These are phyloP conservation scores for Verbascum thapsus DNA, from an alignment of 257 asterid species.

Conservation along the genomic window DNA sequence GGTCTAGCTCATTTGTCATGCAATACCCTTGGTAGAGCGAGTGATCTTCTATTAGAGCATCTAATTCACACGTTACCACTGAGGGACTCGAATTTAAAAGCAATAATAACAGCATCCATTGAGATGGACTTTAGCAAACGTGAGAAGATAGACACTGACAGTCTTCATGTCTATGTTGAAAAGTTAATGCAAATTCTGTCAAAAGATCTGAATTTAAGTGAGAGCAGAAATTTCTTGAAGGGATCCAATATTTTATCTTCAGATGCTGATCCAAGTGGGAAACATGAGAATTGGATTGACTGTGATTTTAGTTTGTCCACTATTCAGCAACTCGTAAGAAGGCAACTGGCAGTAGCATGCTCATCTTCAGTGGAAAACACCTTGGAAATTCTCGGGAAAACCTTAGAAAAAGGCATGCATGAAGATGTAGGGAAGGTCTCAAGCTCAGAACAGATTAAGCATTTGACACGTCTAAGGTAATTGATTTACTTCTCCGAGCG, in stretches of 20 bases:
- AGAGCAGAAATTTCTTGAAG: conserved; percentile 26
- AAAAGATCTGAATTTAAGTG: conserved; percentile 22
- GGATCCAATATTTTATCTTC: conserved; percentile 26
- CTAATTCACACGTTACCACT: conserved; percentile 59
- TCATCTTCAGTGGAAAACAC: conserved; percentile 50
- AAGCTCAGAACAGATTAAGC: conserved; percentile 30
- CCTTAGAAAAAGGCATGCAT: conserved; percentile 33
- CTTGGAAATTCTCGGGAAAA: conserved; percentile 46
- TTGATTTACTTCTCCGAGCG: conserved; percentile 20
- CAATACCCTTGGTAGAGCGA: conserved; percentile 47
- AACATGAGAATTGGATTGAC: conserved; percentile 27
- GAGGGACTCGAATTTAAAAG: conserved; percentile 68
- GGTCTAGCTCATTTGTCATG: conserved; percentile 60
- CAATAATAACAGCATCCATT: conserved; percentile 49
- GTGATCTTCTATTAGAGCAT: conserved; percentile 46
- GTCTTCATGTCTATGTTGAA: conserved; percentile 43
- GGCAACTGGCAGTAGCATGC: conserved; percentile 49
- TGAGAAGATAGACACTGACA: conserved; percentile 37
- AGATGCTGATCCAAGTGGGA: conserved; percentile 27
- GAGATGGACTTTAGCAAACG: conserved; percentile 57
- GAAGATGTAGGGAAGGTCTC: conserved; percentile 37
- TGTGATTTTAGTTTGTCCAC: conserved; percentile 44
- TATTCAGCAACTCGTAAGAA: conserved; percentile 48
- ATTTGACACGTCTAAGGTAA: conserved; percentile 44
- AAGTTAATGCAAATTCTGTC: conserved; percentile 35